phyloP scores from a whole-genome alignment of 495 filamentous ascomycete species.

The Schizothecium vesticola region DNA sequence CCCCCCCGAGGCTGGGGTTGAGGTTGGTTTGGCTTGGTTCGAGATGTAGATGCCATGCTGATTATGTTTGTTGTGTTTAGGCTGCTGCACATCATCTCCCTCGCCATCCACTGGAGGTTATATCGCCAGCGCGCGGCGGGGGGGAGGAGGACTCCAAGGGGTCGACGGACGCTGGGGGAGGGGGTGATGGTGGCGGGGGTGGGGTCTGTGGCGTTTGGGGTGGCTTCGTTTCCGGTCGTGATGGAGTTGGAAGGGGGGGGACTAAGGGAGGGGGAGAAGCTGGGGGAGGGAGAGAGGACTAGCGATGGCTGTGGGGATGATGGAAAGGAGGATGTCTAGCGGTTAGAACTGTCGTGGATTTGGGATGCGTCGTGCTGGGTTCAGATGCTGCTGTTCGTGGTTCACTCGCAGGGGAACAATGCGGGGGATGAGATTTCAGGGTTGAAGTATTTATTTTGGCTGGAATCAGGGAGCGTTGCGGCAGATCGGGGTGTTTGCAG shows the following conservation, averaged over 20 bases:
- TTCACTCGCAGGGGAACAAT: too few species aligned
- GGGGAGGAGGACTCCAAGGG: slow-evolving; percentile 5
- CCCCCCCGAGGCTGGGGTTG: too few species aligned
- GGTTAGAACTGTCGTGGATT: too few species aligned
- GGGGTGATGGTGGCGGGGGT: not conserved
- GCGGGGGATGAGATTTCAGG: not conserved
- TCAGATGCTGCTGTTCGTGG: too few species aligned
- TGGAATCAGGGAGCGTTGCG: too few species aligned
- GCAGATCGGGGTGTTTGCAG: too few species aligned
- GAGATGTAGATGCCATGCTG: too few species aligned
- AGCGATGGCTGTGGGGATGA: not conserved
- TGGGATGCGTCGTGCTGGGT: not conserved
- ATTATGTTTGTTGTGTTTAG: slow-evolving; percentile 17
- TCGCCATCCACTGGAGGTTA: slow-evolving; percentile 34
- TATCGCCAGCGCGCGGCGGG: slow-evolving; percentile 44
- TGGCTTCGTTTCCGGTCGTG: not conserved
- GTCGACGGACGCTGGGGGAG: not conserved
- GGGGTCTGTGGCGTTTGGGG: not conserved
- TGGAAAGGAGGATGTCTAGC: not conserved
- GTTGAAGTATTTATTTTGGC: not conserved
- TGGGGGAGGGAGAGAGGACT: too few species aligned
- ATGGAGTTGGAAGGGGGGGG: not conserved
- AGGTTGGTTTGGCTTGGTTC: slow-evolving; percentile 43
- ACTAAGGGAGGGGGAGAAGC: too few species aligned
- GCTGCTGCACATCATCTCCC: slow-evolving; percentile 34